Evolutionary conservation across 2,329 filamentous ascomycete species (phyloP), one percentile per base, ranked within the genome.

Genomic region (Cryphonectria japonica): DNA sequence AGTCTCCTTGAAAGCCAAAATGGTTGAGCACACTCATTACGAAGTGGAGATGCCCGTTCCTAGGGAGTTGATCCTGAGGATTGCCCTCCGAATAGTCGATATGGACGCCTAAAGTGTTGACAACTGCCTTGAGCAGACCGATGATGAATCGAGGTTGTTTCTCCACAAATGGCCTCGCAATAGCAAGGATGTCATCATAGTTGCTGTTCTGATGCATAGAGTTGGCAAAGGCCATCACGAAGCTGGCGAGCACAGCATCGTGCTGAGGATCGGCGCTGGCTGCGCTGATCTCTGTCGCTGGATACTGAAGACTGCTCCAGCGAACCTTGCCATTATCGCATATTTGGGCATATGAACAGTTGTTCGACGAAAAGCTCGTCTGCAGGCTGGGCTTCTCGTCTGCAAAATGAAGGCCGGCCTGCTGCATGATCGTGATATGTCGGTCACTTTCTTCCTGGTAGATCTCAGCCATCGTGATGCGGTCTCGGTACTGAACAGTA

Each of bases 61-160:
- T 86, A 74, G 96, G 87, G 46, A 97, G 83, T 71, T 90, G 86
- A 78, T 95, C 91, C 75, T 92, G 88, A 61, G 89, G 87, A 1
- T 88, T 83, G 72, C 97, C 93, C 65, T 93, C 88, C 0, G 93
- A 92, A 77, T 95, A 97, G 81, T 98, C 95, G 64, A 95, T 88
- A 66, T 91, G 89, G 41, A 93, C 85, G 73, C 91, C 91, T 67
- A 95, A 83, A 70, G 92, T 88, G 57, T 88, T 86, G 67, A 93
- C 89, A 16, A 94, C 83, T 74, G 93, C 90, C 57, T 84, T 85
- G 67, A 93, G 83, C 84, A 91, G 90, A 71, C 90, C 85, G 59
- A 85, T 84, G 68, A 89, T 83, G 74, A 92, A 89, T 66, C 86
- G 88, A 81, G 82, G 78, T 16, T 79, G 78, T 72, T 80, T 80